These are phyloP conservation scores for Lactarius hengduanensis DNA, from an alignment of 768 basidiomycete genomes.

Conservation along the genomic window DNA sequence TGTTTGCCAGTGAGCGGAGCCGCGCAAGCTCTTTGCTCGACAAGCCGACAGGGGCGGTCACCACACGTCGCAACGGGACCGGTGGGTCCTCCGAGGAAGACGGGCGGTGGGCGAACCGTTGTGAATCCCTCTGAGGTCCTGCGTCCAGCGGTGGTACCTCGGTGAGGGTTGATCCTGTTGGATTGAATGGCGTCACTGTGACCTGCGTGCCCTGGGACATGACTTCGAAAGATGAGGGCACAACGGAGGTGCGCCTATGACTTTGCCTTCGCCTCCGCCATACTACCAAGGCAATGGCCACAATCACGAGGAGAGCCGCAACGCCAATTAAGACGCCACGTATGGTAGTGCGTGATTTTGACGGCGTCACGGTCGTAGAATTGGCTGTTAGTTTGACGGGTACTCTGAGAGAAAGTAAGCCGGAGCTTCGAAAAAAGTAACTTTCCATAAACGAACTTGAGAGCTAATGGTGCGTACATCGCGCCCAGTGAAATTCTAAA, in stretches of 20 bases:
- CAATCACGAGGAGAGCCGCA: not conserved
- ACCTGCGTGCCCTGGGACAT: not conserved
- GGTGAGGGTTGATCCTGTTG: not conserved
- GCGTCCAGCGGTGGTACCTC: not conserved
- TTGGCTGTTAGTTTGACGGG: conserved; percentile 2
- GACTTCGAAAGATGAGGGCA: not conserved
- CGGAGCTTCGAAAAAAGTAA: not conserved
- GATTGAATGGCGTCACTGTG: conserved; percentile 11
- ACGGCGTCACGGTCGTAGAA: not conserved
- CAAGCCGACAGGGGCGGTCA: conserved; percentile 4
- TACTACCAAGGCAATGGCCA: not conserved
- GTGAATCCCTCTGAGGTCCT: not conserved
- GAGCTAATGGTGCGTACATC: conserved; percentile 30
- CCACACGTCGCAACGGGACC: too few species aligned
- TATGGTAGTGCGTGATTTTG: conserved; percentile 13
- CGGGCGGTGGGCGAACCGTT: not conserved
- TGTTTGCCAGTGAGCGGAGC: too few species aligned
- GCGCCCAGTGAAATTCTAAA: conserved; percentile 30
- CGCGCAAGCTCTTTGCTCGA: conserved; percentile 2
- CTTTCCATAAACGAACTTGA: conserved; percentile 21
- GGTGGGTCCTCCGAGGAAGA: too few species aligned
- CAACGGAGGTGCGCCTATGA: not conserved
- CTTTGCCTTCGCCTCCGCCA: conserved; percentile 10
- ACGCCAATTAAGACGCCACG: conserved; percentile 12
- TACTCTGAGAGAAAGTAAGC: not conserved